These are phyloP conservation scores for Globisporangium paroecandrum DNA, from an alignment of 352 stramenopile genomes.

Conservation along the genomic window DNA sequence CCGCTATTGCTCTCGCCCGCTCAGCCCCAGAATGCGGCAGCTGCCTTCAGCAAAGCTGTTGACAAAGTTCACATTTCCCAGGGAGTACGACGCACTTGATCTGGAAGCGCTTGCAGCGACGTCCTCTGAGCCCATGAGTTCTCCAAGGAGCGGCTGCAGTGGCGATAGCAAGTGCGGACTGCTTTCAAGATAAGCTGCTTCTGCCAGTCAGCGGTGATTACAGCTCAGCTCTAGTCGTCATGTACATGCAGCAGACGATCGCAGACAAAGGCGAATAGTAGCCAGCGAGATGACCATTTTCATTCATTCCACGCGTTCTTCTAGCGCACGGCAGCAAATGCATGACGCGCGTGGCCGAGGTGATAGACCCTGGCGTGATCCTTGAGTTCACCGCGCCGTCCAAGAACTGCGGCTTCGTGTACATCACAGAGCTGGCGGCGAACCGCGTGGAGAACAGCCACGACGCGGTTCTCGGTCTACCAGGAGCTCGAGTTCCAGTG, in stretches of 20 bases:
- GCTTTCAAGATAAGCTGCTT: not conserved
- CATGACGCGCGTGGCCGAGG: conserved; percentile 89
- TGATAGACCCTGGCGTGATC: conserved; percentile 95
- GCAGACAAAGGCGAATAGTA: not conserved
- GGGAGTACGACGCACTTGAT: conserved; percentile 27
- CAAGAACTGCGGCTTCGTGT: conserved; percentile 89
- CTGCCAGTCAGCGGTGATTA: not conserved
- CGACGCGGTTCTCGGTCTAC: conserved; percentile 45
- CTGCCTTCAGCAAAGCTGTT: not conserved
- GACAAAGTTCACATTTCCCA: conserved; percentile 3
- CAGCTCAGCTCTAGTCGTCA: not conserved
- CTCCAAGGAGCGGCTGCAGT: conserved; percentile 5
- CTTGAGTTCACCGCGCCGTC: conserved; percentile 74
- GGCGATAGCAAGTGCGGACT: not conserved
- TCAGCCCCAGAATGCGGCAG: not conserved
- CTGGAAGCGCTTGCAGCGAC: conserved; percentile 26
- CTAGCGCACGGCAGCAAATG: conserved; percentile 87
- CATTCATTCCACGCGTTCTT: conserved; percentile 48
- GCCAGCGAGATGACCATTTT: no score
- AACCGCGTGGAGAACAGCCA: conserved; percentile 68
- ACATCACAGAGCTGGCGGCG: conserved; percentile 90
- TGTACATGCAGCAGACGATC: not conserved
- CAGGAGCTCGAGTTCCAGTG: conserved; percentile 80
- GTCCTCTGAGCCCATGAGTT: conserved; percentile 24
- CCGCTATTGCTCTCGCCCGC: not conserved